Conservation (phyloP, 805 yeast species). For the Lipomyces sp. region DNA sequence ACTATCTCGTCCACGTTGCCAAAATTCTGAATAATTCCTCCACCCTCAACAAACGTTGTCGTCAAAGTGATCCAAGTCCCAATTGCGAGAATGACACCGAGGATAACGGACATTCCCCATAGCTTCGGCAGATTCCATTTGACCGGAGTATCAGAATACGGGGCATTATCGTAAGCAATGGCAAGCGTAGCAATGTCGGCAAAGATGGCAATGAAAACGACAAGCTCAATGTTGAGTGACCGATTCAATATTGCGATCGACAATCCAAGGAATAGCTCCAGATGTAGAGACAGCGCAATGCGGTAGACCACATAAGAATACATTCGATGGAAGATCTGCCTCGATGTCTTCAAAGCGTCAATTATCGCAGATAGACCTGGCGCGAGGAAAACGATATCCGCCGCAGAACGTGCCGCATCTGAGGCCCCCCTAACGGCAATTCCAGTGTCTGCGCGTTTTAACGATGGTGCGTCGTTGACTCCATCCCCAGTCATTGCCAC, state of each 20-base stretch:
- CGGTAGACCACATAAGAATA: conserved; percentile 97
- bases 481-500: conserved; percentile 73
- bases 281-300: conserved; percentile 92
- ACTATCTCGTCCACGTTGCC: conserved; percentile 92
- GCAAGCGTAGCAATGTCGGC: conserved; percentile 83
- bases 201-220: conserved; percentile 74
- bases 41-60: conserved; percentile 75
- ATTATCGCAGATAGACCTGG: conserved; percentile 66
- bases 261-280: conserved; percentile 91
- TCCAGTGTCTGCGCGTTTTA: conserved; percentile 79
- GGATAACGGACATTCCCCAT: conserved; percentile 78
- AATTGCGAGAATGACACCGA: conserved; percentile 69
- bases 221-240: conserved; percentile 81
- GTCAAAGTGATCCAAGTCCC: conserved; percentile 95
- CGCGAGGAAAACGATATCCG: conserved; percentile 54
- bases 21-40: conserved; percentile 82
- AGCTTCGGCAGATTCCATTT: conserved; percentile 96
- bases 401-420: conserved; percentile 52
- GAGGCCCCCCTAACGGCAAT: conserved; percentile 67
- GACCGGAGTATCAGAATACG: conserved; percentile 88
- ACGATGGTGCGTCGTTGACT: conserved; percentile 68
- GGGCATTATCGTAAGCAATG: conserved; percentile 91
- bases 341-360: conserved; percentile 79
- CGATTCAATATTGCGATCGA: conserved; percentile 94
- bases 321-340: conserved; percentile 99